A percentile compares a stretch with the other conserved stretches of the same genome.
Conservation (phyloP, 345 rosid genomes). For the Isatis tinctoria region DNA sequence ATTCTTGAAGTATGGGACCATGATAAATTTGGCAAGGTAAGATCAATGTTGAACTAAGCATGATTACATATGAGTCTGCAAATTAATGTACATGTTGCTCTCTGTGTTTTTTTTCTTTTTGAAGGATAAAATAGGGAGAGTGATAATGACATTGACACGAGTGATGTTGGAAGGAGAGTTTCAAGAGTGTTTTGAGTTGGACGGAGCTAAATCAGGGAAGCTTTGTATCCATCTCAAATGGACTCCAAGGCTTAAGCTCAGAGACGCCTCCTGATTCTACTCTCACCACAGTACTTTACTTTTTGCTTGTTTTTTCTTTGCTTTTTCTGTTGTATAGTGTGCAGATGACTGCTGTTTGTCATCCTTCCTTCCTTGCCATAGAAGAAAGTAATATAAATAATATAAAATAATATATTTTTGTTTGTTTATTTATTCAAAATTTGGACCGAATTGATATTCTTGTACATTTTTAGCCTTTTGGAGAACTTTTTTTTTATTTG, state of each 20-base stretch:
- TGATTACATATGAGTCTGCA: not conserved
- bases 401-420: not conserved
- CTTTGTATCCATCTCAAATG: constrained; percentile 67
- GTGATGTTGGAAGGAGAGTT: constrained; percentile 73
- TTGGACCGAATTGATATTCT: not conserved
- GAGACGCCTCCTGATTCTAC: constrained; percentile 34
- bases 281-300: not conserved
- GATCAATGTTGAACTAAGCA: not conserved
- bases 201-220: constrained; percentile 67
- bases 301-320: not conserved
- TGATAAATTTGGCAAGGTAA: constrained; percentile 85
- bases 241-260: constrained; percentile 61
- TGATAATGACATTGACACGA: constrained; percentile 79
- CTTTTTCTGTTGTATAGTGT: not conserved
- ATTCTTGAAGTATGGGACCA: constrained; percentile 76
- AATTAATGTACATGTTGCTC: not conserved
- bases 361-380: not conserved
- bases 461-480: not conserved
- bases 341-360: not conserved
- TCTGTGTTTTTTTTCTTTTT: not conserved
- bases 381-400: not conserved
- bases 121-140: constrained; percentile 75
- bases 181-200: constrained; percentile 52
- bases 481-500: not conserved
- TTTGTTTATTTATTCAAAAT: not conserved